Evolutionary conservation across 2,329 filamentous ascomycete species (phyloP), one percentile per base, ranked within the genome.

Genomic region (Fusarium solani-melongenae): DNA sequence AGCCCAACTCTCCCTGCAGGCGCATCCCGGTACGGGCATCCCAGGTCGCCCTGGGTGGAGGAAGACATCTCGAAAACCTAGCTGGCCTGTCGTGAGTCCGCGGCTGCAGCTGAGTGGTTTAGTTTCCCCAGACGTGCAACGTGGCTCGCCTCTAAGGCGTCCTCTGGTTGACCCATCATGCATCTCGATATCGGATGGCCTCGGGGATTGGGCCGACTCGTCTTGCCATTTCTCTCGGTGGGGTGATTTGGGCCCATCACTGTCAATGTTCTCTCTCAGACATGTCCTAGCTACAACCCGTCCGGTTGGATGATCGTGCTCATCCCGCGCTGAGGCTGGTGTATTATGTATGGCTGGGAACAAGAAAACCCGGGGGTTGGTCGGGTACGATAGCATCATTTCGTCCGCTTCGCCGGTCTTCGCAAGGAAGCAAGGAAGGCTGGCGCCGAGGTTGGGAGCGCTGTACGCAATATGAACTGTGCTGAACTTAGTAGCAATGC

Each of bases 121-220:
- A 78, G 73, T 70, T 76, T 76, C 75, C 71, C 71, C 76, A 76
- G 72, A 65, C 66, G 74, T 81, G 80, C 80, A 81, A 81, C 80
- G 80, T 82, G 80, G 80, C 80, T 78, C 77, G 77, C 72, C 70
- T 80, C 73, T 74, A 70, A 73, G 76, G 76, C 73, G 70, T 76
- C 76, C 72, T 70, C 61, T 75, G 72, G 75, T 66, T 66, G 71
- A 75, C 72, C 73, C 76, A 76, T 76, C 64, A 77, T 75, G 77
- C 76, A 79, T 77, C 76, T 78, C 69, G 67, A 77, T 65, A 69
- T 73, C 76, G 65, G 71, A 65, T 73, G 70, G 67, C 69, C 57
- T 78, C 76, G 64, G 76, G 76, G 76, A 76, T 78, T 76, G 73
- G 71, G 64, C 66, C 74, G 72, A 74, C 57, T 69, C 67, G 68